Conservation (phyloP, 179 eudicot genomes). For the Spergularia azorica region DNA sequence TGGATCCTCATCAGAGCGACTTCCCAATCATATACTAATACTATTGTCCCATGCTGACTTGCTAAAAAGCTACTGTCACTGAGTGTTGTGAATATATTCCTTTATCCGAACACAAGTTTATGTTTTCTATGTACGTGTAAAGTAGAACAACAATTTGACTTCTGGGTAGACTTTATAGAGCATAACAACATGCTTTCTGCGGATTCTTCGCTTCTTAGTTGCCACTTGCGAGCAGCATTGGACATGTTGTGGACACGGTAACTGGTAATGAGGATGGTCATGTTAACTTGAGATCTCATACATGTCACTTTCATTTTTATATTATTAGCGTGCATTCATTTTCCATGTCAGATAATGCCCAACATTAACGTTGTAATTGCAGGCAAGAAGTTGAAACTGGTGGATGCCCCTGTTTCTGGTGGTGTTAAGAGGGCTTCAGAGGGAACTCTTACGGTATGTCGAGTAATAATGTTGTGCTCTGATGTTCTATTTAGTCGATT, state of each 20-base stretch:
- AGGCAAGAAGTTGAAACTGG: conserved; percentile 71
- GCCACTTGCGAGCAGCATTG: neutral
- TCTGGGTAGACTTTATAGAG: neutral
- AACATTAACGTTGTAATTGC: conserved; percentile 36
- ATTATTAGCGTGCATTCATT: neutral
- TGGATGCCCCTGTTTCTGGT: conserved; percentile 99
- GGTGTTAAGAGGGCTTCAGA: conserved; percentile 87
- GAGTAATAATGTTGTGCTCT: conserved; percentile 6
- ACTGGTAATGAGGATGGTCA: neutral
- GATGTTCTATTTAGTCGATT: neutral
- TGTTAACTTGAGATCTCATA: neutral
- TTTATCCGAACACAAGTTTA: neutral
- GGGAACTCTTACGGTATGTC: conserved; percentile 89
- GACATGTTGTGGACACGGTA: conserved; percentile 1
- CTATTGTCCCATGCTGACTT: neutral
- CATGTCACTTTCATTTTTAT: neutral
- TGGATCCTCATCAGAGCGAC: neutral
- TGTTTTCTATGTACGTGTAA: neutral
- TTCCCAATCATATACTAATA: neutral
- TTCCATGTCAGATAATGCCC: neutral
- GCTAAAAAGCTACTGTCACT: neutral
- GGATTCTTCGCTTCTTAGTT: conserved; percentile 2
- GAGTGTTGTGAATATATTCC: neutral
- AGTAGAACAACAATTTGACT: conserved; percentile 3
- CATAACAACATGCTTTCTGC: neutral